Evolutionary conservation across 1,139 yeast species (phyloP), one percentile per base, ranked within the genome.

Genomic region (Blastobotrys apis): DNA sequence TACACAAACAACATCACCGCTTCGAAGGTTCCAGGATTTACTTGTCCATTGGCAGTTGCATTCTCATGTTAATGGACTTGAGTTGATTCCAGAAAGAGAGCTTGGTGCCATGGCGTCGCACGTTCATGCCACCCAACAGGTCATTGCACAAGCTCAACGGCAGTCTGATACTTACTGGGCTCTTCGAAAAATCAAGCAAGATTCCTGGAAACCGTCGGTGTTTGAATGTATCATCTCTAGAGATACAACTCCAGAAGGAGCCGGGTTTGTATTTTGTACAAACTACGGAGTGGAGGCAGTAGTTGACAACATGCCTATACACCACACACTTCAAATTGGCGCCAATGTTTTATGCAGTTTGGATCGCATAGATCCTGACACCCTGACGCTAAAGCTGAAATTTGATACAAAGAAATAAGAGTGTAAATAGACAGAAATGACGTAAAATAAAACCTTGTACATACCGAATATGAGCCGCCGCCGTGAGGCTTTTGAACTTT

Each of bases 1-100:
- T 58, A 72, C 84, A 5, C 85, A 87, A 32, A 81, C 85, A 2
- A 88, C 98, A 0, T 88, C 97, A 0, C 98, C 98, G 1, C 71
- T 92, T 51, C 71, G 98, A 63, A 69, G 98, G 53, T 84, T 77
- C 55, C 81, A 82, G n/a, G 98, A 92, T 62, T 66, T 88, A 56
- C 61, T 88, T 5, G 81, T 82, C 53, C 97, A 88, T 57, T 77
- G 92, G 77, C 86, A 81, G 54, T 45, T 80, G 3, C 81, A 78
- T 47, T 62, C 74, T 2, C 62, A 56, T 49, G 47, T 77, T 27
- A 35, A 39, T 10, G 34, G 39, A 16, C 15, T 22, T 15, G 21
- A 19, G 23, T 37, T 50, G 35, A 22, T 51, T 4, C 30, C 47
- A n/a, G 33, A 34, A 9, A 31, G 26, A 21, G 52, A 60, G 21